Evolutionary conservation across 257 asterid species (phyloP).

Genomic region (Gardenia jasminoides): DNA sequence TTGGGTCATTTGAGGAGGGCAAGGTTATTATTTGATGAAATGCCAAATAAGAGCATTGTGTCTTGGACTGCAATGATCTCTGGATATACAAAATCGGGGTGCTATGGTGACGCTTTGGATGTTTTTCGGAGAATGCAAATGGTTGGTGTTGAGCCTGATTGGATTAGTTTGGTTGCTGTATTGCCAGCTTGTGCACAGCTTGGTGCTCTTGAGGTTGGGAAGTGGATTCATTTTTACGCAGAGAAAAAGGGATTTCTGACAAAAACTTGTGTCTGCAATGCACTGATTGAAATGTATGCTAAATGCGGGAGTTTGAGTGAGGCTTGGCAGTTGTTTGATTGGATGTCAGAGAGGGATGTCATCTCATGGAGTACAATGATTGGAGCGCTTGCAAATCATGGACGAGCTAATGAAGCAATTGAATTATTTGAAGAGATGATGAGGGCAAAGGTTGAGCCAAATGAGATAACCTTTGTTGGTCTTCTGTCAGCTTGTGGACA

Average conservation of each 20-base stretch:
- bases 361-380: constrained; percentile 84
- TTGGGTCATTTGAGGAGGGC: constrained; percentile 57
- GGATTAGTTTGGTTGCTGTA: constrained; percentile 68
- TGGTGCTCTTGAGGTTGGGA: constrained; percentile 76
- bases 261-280: constrained; percentile 55
- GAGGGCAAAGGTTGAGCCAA: constrained; percentile 45
- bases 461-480: constrained; percentile 70
- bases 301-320: constrained; percentile 64
- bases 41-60: constrained; percentile 49
- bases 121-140: constrained; percentile 67
- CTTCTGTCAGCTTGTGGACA: constrained; percentile 79
- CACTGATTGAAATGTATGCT: constrained; percentile 77
- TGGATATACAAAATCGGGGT: constrained; percentile 58
- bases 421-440: constrained; percentile 55
- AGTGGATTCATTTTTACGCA: constrained; percentile 70
- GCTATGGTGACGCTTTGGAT: constrained; percentile 58
- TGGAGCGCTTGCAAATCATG: constrained; percentile 70
- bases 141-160: constrained; percentile 66
- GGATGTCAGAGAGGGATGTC: constrained; percentile 53
- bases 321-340: constrained; percentile 56
- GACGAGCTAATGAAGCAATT: constrained; percentile 63
- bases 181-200: constrained; percentile 71
- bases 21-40: constrained; percentile 52
- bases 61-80: constrained; percentile 85
- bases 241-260: constrained; percentile 47